phyloP scores from a whole-genome alignment of 1,139 yeast genomes.

The Blastobotrys arbuscula region DNA sequence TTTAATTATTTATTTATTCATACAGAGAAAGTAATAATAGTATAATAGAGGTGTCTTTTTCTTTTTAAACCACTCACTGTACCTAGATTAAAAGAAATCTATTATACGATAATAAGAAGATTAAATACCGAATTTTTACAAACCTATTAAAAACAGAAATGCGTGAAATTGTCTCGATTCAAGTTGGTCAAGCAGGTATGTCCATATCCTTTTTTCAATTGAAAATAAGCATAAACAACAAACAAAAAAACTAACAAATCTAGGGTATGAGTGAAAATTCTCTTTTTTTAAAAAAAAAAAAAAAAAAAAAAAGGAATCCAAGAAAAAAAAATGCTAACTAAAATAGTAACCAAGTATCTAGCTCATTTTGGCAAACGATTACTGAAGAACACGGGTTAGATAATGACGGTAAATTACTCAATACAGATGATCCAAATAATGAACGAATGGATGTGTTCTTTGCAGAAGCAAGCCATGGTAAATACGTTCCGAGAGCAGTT shows the following conservation, averaged over 20 bases:
- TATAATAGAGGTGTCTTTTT: too few relatives aligned
- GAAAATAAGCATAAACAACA: neutral
- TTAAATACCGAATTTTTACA: too few relatives aligned
- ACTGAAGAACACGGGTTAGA: conserved; percentile 63
- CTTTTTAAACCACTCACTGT: too few relatives aligned
- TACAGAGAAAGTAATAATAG: too few relatives aligned
- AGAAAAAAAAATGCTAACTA: neutral
- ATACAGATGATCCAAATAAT: conserved; percentile 32
- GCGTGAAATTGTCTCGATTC: conserved; percentile 42
- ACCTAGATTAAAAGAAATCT: too few relatives aligned
- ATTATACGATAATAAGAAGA: too few relatives aligned
- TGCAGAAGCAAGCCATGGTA: conserved; percentile 35
- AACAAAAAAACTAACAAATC: conserved; percentile 1
- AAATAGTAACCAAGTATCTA: conserved; percentile 60
- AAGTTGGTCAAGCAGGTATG: conserved; percentile 42
- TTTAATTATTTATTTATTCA: too few relatives aligned
- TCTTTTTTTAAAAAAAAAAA: neutral
- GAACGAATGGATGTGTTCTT: conserved; percentile 32
- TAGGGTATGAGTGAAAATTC: conserved; percentile 3
- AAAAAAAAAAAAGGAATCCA: neutral
- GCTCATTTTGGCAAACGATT: conserved; percentile 67
- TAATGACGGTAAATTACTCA: conserved; percentile 40
- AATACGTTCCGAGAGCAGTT: conserved; percentile 44
- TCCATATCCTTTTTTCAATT: too few relatives aligned
- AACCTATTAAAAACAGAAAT: too few relatives aligned